Percentiles rank a stretch among this genome's conserved stretches.
Conservation (phyloP, 768 basidiomycete species). For the Mycena rosella region DNA sequence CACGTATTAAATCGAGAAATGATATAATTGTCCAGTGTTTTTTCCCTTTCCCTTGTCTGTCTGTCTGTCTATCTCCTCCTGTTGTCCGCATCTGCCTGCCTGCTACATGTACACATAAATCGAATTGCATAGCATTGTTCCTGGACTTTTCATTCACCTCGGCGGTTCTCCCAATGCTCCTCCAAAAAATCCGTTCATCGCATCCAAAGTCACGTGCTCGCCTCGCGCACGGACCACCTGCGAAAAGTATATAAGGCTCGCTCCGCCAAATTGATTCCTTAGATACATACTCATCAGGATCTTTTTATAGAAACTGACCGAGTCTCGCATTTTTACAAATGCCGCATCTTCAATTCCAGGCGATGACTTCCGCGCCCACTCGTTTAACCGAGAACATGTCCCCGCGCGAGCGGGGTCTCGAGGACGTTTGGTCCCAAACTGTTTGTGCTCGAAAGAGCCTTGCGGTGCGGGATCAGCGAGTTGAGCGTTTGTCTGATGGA, state of each 20-base stretch:
- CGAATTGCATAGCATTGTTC: constrained; percentile 27
- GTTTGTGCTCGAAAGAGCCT: constrained; percentile 39
- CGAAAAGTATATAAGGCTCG: constrained; percentile 50
- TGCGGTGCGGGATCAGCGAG: constrained; percentile 55
- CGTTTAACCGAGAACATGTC: constrained; percentile 73
- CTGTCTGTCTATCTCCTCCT: not conserved
- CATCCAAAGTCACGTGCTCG: not conserved
- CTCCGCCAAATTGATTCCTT: constrained; percentile 44
- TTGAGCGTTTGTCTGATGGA: constrained; percentile 68
- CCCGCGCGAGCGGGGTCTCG: constrained; percentile 53
- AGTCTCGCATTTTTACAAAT: constrained; percentile 80
- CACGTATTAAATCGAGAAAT: not conserved
- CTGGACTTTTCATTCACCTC: not conserved
- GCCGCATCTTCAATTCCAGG: constrained; percentile 73
- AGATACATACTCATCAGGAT: constrained; percentile 82
- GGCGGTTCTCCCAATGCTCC: not conserved
- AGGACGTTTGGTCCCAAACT: constrained; percentile 64
- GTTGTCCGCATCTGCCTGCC: not conserved
- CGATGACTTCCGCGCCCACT: constrained; percentile 69
- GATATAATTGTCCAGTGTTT: constrained; percentile 6
- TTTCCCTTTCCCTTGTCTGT: not conserved
- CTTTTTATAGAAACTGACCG: constrained; percentile 81
- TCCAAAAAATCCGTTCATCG: too few relatives aligned
- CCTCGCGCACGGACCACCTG: constrained; percentile 52
- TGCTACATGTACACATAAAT: constrained; percentile 30